Evolutionary conservation across 768 basidiomycete species (phyloP), one percentile per base, ranked within the genome.

Genomic region (Boletus sp.): DNA sequence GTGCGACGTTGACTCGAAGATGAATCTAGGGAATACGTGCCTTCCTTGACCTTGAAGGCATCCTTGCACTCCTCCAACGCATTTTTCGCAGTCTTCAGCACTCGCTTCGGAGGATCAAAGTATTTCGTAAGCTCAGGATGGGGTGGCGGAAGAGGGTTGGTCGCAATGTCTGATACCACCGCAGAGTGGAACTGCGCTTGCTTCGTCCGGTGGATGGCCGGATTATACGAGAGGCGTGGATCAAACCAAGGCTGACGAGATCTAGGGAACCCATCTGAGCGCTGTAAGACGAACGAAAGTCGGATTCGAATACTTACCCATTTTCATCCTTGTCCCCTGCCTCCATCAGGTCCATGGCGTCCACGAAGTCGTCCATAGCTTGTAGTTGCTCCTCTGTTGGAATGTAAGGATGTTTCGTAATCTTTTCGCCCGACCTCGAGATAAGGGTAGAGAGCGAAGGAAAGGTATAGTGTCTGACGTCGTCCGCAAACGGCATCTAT

Each of bases 401-500:
- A 18, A 98, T 73, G 64, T 87, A 89, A 12, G 90, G 84, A 69
- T 99, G 96, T 57, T 85, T 83, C 20, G 75, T 81, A 37, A 98
- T 71, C 0, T 69, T 70, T 63, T 91, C 86, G 3, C 94, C 93
- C 46, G 86, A 87, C 68, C 84, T 89, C 54, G 84, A 87, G 56
- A 87, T 76, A 15, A 96, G 80, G 10, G 78, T 78, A 44, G 86
- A 83, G 32, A 98, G 79, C 0, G 91, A 91, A 0, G 89, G 84
- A 69, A 99, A 98, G 10, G 83, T 85, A 71, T 92, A 93, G 61
- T 85, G 89, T 56, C 94, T 84, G 51, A 94, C 79, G 64, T 99
- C 96, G 68, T 99, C 96, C 2, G 93, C 93, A 67, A 97, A 98
- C 0, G 96, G 96, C 82, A 98, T 83, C 93, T 95, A 61, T n/a